Conservation (phyloP, 169 alveolate genomes). For the Cryptosporidium baileyi region DNA sequence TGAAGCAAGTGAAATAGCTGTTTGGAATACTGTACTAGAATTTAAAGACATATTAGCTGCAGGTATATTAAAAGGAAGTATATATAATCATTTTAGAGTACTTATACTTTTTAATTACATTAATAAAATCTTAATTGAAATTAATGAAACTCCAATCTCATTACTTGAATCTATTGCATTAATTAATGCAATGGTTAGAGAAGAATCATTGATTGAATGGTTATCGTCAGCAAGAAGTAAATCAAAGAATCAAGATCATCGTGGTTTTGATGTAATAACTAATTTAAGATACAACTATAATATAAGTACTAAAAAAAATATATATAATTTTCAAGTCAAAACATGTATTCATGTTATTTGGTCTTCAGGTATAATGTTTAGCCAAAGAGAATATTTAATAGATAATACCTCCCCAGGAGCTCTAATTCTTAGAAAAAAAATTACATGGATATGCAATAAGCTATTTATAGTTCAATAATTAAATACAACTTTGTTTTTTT, state of each 20-base stretch:
- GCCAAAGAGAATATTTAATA: background rate
- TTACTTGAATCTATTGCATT: constrained; percentile 20
- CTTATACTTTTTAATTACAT: constrained; percentile 25
- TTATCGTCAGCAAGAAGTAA: background rate
- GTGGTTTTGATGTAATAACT: constrained; percentile 27
- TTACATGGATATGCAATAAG: constrained; percentile 45
- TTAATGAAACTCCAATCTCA: background rate
- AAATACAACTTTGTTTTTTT: background rate
- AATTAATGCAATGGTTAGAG: constrained; percentile 59
- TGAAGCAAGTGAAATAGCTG: constrained; percentile 1
- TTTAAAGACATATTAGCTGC: constrained; percentile 8
- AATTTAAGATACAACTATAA: constrained; percentile 20
- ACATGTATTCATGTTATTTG: constrained; percentile 62
- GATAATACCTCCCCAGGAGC: background rate
- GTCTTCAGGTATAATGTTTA: constrained; percentile 13
- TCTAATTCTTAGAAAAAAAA: background rate
- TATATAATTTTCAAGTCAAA: background rate
- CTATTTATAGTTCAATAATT: background rate
- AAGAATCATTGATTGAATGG: constrained; percentile 34
- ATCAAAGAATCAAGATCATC: background rate
- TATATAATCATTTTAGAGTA: constrained; percentile 24
- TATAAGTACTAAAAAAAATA: background rate
- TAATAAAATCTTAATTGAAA: constrained; percentile 5
- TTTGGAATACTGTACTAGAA: constrained; percentile 37
- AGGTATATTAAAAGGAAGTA: constrained; percentile 12